Percentiles rank a stretch among this genome's conserved stretches.
Evolutionary conservation across 208 protist species (phyloP).

Genomic region (Trypanosoma lewisi): DNA sequence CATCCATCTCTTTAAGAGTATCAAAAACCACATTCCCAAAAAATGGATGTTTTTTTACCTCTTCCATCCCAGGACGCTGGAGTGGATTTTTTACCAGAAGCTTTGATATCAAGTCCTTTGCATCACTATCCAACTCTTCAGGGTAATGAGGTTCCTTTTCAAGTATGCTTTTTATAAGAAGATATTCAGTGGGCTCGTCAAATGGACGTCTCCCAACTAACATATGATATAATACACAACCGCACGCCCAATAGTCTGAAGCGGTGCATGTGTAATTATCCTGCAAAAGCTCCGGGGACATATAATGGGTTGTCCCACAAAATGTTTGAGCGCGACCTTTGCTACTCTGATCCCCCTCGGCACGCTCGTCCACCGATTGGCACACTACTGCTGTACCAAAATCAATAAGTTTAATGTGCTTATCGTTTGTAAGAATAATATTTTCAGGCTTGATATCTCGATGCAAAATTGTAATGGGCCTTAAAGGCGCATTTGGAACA

Average conservation of each 20-base stretch:
- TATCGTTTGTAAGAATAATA: conserved; percentile 89
- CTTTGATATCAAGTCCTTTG: conserved; percentile 74
- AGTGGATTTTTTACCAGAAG: conserved; percentile 74
- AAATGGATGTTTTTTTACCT: conserved; percentile 79
- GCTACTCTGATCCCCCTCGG: conserved; percentile 48
- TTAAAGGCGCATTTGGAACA: conserved; percentile 35
- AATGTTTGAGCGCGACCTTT: conserved; percentile 81
- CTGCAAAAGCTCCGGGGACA: conserved; percentile 92
- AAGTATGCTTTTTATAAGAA: conserved; percentile 87
- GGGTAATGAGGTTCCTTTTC: conserved; percentile 79
- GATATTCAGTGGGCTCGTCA: conserved; percentile 81
- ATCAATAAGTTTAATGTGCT: conserved; percentile 95
- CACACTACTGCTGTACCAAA: conserved; percentile 93
- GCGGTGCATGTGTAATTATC: conserved; percentile 91
- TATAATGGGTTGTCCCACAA: conserved; percentile 92
- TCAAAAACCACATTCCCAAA: conserved; percentile 67
- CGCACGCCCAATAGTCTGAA: conserved; percentile 93
- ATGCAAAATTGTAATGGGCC: conserved; percentile 85
- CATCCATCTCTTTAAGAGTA: conserved; percentile 33
- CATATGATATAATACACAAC: conserved; percentile 93
- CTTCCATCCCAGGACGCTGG: conserved; percentile 54
- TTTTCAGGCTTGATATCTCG: conserved; percentile 97
- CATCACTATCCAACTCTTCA: conserved; percentile 60
- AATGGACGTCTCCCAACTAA: conserved; percentile 85
- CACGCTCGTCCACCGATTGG: conserved; percentile 61